These are phyloP conservation scores for Saccharomycopsis selenospora DNA, from an alignment of 805 yeast species.

Conservation along the genomic window DNA sequence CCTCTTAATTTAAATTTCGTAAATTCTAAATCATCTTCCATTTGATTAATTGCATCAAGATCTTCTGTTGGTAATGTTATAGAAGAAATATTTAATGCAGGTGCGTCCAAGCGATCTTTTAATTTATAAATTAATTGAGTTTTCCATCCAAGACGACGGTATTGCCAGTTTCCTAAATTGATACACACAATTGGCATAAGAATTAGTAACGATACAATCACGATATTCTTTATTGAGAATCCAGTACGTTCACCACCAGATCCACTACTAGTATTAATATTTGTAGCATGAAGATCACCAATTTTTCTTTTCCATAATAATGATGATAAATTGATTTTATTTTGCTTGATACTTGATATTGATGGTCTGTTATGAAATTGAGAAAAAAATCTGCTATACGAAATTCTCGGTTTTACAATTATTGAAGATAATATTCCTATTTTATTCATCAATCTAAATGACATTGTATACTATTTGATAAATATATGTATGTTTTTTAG, in stretches of 20 bases:
- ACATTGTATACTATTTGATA: too few relatives aligned
- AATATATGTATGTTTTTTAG: too few relatives aligned
- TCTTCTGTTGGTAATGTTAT: conserved; percentile 47
- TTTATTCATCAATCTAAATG: too few relatives aligned
- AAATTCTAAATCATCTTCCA: conserved; percentile 60
- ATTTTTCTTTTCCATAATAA: neutral
- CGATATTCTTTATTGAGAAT: neutral
- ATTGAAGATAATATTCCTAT: too few relatives aligned
- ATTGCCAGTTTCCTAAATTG: conserved; percentile 90
- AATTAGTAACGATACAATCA: conserved; percentile 26
- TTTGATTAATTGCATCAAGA: conserved; percentile 3
- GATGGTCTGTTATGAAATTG: too few relatives aligned
- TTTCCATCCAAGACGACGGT: conserved; percentile 81
- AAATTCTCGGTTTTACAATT: too few relatives aligned
- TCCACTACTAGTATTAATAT: neutral
- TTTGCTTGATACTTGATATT: too few relatives aligned
- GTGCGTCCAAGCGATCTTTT: conserved; percentile 71
- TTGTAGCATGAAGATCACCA: neutral
- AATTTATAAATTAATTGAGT: conserved; percentile 70
- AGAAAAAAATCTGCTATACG: too few relatives aligned
- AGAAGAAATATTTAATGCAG: conserved; percentile 67
- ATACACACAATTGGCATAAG: conserved; percentile 87
- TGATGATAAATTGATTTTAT: too few relatives aligned
- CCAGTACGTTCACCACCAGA: neutral
- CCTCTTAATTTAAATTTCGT: conserved; percentile 75